Evolutionary conservation across 345 rosid species (phyloP), one percentile per base, ranked within the genome.

Genomic region (Arabidopsis arenosa): DNA sequence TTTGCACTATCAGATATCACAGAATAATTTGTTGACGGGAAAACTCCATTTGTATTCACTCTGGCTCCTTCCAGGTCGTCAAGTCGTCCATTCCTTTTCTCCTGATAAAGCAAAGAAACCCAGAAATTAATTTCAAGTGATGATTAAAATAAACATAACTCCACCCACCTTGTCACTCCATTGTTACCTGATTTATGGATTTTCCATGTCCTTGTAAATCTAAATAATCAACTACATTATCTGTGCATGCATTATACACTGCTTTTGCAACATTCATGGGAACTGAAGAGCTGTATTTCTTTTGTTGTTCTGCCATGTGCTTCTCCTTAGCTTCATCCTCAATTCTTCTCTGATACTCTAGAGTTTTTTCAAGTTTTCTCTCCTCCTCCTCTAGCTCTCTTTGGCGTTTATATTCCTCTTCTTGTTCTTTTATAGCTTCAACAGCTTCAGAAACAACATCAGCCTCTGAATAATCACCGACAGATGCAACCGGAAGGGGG

Each of bases 241-340:
- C 89, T 80, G 36, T 37, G 75, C 74, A 56, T 69, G 49, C 47
- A 59, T 86, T 78, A 66, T 36, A 65, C 33, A 69, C 72, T 63
- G 55, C 82, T 44, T 84, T 84, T 3, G 70, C 48, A 72, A 68
- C 69, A 75, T 76, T 82, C 70, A 72, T 77, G 36, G 75, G 69
- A 82, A 77, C 72, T 55, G 76, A 61, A 72, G 65, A 80, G 75
- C 63, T 78, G 69, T 80, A 77, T 81, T 81, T 89, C 73, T 86
- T 92, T 49, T 83, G 88, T 72, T 89, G 96, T 85, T 88, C 96
- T 21, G 88, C 91, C 66, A 92, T 91, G 64, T 83, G 97, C 83
- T 93, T 90, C 83, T 79, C 83, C 77, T 95, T 95, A 58, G 97
- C 93, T 85, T 89, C 97, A 82, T 89, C 82, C 88, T 95, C 97